A percentile compares a stretch with the other conserved stretches of the same genome.
phyloP scores from a whole-genome alignment of 78 protist genomes.

The Dictyostelium intermedium region DNA sequence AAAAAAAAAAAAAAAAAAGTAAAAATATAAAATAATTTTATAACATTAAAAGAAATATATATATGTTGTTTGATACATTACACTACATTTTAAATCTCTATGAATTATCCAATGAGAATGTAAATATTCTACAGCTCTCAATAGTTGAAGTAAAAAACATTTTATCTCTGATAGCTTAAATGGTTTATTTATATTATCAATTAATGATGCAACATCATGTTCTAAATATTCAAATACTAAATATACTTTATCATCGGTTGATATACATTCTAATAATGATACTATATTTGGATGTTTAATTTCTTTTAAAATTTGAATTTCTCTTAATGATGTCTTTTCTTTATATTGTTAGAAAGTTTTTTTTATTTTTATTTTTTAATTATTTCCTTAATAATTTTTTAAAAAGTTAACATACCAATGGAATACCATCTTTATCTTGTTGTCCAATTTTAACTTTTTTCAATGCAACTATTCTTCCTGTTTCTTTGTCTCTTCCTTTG shows the following conservation, averaged over 20 bases:
- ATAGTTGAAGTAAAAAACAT: constrained; percentile 85
- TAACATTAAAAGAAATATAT: too few species aligned
- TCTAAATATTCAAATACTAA: constrained; percentile 98
- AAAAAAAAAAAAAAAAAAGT: not conserved
- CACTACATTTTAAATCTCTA: constrained; percentile 96
- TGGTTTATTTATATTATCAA: constrained; percentile 15
- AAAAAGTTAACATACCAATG: constrained; percentile 1
- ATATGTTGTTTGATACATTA: too few species aligned
- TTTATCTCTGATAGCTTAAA: constrained; percentile 23
- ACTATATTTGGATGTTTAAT: constrained; percentile 97
- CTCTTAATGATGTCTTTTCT: constrained; percentile 94
- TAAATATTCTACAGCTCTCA: constrained; percentile 91
- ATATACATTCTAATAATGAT: constrained; percentile 10
- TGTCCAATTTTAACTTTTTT: constrained; percentile 77
- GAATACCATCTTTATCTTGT: constrained; percentile 76
- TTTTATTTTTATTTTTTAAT: not conserved
- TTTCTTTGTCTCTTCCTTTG: constrained; percentile 67
- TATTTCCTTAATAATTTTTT: not conserved
- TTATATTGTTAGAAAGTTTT: not conserved
- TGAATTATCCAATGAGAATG: constrained; percentile 94
- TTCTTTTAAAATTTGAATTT: constrained; percentile 96
- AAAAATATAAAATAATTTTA: too few species aligned
- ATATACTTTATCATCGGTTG: constrained; percentile 87
- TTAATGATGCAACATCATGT: constrained; percentile 93
- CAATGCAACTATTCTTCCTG: constrained; percentile 57